phyloP scores from a whole-genome alignment of 1,139 yeast genomes.

The Protomyces pachydermus region DNA sequence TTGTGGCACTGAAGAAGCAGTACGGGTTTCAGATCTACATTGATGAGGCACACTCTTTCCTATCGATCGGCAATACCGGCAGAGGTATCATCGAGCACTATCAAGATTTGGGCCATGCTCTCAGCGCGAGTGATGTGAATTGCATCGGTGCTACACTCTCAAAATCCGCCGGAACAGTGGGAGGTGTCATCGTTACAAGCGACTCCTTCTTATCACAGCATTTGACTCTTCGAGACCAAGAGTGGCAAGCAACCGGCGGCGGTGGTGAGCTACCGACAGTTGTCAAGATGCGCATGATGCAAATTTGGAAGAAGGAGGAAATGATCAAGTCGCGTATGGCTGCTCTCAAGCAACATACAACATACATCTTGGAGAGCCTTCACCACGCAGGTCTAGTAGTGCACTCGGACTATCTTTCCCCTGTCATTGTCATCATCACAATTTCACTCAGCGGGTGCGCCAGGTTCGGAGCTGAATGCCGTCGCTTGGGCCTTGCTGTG shows the following conservation, averaged over 20 bases:
- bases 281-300: slow-evolving; percentile 23
- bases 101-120: slow-evolving; percentile 9
- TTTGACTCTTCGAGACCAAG: slow-evolving; percentile 3
- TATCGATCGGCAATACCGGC: slow-evolving; percentile 91
- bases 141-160: slow-evolving; percentile 24
- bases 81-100: slow-evolving; percentile 49
- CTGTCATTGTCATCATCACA: slow-evolving; percentile 20
- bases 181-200: slow-evolving; percentile 15
- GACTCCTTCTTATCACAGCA: background rate
- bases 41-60: slow-evolving; percentile 97
- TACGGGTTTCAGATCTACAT: slow-evolving; percentile 85
- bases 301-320: slow-evolving; percentile 5
- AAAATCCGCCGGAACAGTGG: slow-evolving; percentile 20
- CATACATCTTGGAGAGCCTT: slow-evolving; percentile 19
- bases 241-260: slow-evolving; percentile 7
- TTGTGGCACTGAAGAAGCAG: slow-evolving; percentile 70
- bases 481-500: slow-evolving; percentile 16
- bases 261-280: slow-evolving; percentile 19
- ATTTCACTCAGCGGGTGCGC: slow-evolving; percentile 19
- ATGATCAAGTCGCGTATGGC: slow-evolving; percentile 15
- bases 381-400: slow-evolving; percentile 23
- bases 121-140: slow-evolving; percentile 14
- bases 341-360: slow-evolving; percentile 17
- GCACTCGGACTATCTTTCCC: slow-evolving; percentile 22
- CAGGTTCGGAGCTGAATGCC: slow-evolving; percentile 21